phyloP scores from a whole-genome alignment of 345 rosid species.

The Rhodamnia argentea region DNA sequence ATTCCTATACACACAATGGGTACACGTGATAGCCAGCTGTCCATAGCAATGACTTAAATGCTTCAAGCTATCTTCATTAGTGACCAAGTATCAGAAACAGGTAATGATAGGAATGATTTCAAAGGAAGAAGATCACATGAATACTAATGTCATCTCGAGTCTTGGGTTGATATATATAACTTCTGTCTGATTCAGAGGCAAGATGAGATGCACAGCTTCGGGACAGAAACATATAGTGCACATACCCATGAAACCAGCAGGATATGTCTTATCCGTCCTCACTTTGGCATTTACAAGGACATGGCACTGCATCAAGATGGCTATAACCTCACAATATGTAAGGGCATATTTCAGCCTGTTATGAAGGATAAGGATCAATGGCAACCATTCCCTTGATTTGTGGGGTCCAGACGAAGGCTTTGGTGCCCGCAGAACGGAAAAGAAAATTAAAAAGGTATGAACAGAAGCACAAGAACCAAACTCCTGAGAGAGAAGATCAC shows the following conservation, averaged over 20 bases:
- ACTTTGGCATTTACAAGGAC: constrained; percentile 76
- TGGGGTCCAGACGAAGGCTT: constrained; percentile 91
- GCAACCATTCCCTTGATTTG: constrained; percentile 78
- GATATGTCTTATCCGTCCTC: constrained; percentile 78
- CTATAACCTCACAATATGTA: constrained; percentile 52
- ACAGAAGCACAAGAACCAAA: not conserved
- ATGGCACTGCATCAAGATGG: constrained; percentile 79
- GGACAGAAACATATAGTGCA: not conserved
- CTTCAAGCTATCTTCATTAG: not conserved
- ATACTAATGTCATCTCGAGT: not conserved
- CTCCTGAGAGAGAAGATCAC: not conserved
- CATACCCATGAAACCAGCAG: constrained; percentile 88
- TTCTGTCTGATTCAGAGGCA: not conserved
- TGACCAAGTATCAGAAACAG: not conserved
- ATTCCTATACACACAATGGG: not conserved
- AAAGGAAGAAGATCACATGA: not conserved
- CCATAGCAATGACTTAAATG: not conserved
- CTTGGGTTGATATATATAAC: not conserved
- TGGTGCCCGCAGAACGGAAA: constrained; percentile 42
- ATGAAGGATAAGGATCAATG: constrained; percentile 51
- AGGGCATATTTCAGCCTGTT: constrained; percentile 73
- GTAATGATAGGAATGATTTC: not conserved
- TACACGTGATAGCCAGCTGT: not conserved
- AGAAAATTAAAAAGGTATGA: not conserved
- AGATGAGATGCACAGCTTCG: not conserved